These are phyloP conservation scores for Pholiota microspora DNA, from an alignment of 768 basidiomycete genomes.

Conservation along the genomic window DNA sequence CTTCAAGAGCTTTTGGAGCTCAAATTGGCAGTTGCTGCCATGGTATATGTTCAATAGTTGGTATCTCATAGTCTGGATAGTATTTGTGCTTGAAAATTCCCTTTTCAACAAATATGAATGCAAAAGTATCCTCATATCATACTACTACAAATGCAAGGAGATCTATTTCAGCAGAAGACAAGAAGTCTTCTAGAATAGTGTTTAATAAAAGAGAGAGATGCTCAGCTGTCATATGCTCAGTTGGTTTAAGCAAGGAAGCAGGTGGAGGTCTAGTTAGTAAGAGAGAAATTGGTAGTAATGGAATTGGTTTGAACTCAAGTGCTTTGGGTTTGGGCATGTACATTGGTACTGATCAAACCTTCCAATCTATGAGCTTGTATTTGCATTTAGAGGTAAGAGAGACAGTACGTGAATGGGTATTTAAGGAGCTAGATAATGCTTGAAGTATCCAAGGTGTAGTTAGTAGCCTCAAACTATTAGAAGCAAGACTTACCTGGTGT, in stretches of 20 bases:
- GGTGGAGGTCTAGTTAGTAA: not conserved
- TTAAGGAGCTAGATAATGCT: not conserved
- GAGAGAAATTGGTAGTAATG: not conserved
- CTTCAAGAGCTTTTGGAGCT: conserved; percentile 23
- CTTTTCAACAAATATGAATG: conserved; percentile 14
- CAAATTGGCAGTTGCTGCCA: conserved; percentile 28
- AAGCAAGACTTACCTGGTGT: not conserved
- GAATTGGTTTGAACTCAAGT: not conserved
- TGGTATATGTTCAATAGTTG: too few relatives aligned
- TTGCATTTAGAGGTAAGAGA: conserved; percentile 1
- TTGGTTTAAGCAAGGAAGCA: not conserved
- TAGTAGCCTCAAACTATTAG: not conserved
- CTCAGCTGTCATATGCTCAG: conserved; percentile 1
- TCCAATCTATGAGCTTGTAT: conserved; percentile 28
- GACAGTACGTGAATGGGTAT: not conserved
- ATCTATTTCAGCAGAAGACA: conserved; percentile 15
- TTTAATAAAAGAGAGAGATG: not conserved
- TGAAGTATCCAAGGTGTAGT: conserved; percentile 3
- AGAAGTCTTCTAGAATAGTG: not conserved
- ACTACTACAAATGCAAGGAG: conserved; percentile 17
- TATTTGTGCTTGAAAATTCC: conserved; percentile 29
- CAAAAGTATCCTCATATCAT: conserved; percentile 14
- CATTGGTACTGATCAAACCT: conserved; percentile 24
- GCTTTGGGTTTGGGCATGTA: conserved; percentile 21
- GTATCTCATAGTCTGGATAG: too few relatives aligned